Evolutionary conservation across 768 basidiomycete species (phyloP), one percentile per base, ranked within the genome.

Genomic region (Lentinula boryana): DNA sequence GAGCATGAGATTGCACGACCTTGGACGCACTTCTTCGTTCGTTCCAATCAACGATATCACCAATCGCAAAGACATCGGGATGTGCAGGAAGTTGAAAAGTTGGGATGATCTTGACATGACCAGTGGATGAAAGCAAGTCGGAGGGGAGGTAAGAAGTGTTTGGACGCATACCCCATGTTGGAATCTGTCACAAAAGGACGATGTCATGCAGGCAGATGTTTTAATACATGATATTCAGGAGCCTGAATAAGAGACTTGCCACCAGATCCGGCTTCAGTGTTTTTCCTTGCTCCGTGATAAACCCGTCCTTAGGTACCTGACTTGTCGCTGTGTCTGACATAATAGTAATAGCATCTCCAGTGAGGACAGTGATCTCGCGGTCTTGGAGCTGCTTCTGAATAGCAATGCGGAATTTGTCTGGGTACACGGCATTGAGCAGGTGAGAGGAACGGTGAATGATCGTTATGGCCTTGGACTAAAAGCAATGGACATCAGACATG

Each of bases 1-100:
- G 62, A 0, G 73, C 77, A 63, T 89, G 88, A 3, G 64, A 65
- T 5, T 2, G 9, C 1, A 54, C 23, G 0, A 73, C 74, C 68
- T 90, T 89, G 12, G 60, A 68, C 1, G 71, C 68, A 52, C 76
- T 86, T 65, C 87, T 88, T 69, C 87, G 82, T 69, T 88, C 88
- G 1, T 71, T 58, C 75, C 80, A 84, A 43, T 86, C 83, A 62
- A 85, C 80, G 61, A 85, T 77, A 66, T 91, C 88, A 2, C 88
- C 88, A 1, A 72, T 76, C 0, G 88, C 89, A 60, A 86, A 89
- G 15, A 90, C 80, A 60, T 76, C 75, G 9, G 55, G 55, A 23
- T 41, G 43, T 4, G 15, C 38, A 18, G 18, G 38, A 2, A 90
- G 69, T 65, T 88, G 86, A 38, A 90, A 75, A 0, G 85, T 87